Percentiles rank a stretch among this genome's conserved stretches.
Evolutionary conservation across 257 asterid genomes (phyloP).

Genomic region (Penstemon barbatus): DNA sequence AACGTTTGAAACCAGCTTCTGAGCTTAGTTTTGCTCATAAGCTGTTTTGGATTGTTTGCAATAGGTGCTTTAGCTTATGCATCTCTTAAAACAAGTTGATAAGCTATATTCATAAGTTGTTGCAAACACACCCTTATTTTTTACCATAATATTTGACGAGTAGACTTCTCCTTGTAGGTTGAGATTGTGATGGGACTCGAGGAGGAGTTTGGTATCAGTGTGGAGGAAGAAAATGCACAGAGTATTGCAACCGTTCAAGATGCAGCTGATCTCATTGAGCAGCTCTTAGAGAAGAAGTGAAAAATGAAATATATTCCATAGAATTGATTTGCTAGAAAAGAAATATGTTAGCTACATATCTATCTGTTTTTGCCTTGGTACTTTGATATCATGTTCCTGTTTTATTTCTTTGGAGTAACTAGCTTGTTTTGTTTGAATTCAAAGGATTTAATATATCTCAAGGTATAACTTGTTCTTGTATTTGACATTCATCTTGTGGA

Average conservation of each 20-base stretch:
- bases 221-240: conserved; percentile 94
- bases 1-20: too few species aligned
- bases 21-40: too few species aligned
- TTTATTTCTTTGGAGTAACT: conserved; percentile 25
- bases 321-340: conserved; percentile 25
- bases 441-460: conserved; percentile 14
- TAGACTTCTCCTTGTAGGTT: conserved; percentile 41
- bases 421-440: conserved; percentile 27
- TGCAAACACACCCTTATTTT: background rate
- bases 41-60: too few species aligned
- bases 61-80: too few species aligned
- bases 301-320: background rate
- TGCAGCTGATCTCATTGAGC: conserved; percentile 82
- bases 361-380: background rate
- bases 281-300: conserved; percentile 49
- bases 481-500: background rate
- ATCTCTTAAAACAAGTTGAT: too few species aligned
- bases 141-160: background rate
- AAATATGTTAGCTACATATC: conserved; percentile 29
- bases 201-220: conserved; percentile 80
- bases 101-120: too few species aligned
- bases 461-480: background rate
- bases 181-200: conserved; percentile 97
- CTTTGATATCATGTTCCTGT: conserved; percentile 23
- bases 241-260: conserved; percentile 74